These are phyloP conservation scores for Plasmodium fragile DNA, from an alignment of 169 alveolate genomes.

Conservation along the genomic window DNA sequence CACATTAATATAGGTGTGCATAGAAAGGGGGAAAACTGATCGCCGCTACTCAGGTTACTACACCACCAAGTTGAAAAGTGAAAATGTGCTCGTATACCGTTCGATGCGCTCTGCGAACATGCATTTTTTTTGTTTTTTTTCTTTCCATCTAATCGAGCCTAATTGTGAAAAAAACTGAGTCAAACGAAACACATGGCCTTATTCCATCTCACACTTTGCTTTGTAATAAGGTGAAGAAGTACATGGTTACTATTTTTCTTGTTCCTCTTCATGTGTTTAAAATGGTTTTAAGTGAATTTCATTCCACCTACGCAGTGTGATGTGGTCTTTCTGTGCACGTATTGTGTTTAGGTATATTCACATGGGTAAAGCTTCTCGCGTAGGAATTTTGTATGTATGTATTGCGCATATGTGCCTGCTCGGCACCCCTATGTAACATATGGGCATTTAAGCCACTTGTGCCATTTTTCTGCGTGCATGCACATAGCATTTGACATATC, in stretches of 20 bases:
- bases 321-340: not conserved
- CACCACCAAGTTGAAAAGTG: not conserved
- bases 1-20: not conserved
- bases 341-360: not conserved
- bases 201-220: not conserved
- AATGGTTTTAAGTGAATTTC: not conserved
- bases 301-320: not conserved
- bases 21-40: not conserved
- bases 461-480: not conserved
- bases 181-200: not conserved
- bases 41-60: not conserved
- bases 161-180: not conserved
- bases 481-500: not conserved
- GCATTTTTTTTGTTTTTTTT: not conserved
- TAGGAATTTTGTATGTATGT: constrained; percentile 1
- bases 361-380: not conserved
- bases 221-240: not conserved
- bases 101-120: not conserved
- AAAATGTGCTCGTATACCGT: not conserved
- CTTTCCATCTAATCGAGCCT: not conserved
- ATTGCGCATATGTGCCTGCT: not conserved
- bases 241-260: not conserved
- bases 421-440: not conserved
- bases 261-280: not conserved
- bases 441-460: not conserved